phyloP scores from a whole-genome alignment of 129 eudicot species.

The Scalesia atractyloides region DNA sequence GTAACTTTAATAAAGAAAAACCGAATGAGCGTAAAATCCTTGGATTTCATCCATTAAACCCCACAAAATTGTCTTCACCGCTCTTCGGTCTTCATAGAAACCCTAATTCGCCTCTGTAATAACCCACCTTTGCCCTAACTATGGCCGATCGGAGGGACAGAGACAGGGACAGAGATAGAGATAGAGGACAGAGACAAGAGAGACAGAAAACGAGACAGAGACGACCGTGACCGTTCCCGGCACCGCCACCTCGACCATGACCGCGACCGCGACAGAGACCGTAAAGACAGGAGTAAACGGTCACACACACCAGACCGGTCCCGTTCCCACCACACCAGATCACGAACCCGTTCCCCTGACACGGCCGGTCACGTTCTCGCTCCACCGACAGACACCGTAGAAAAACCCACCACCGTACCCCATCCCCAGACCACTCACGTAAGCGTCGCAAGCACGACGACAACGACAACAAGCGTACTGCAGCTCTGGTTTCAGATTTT shows the following conservation, averaged over 20 bases:
- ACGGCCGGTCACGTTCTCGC: constrained; percentile 42
- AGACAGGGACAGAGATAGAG: constrained; percentile 40
- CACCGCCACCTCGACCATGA: constrained; percentile 34
- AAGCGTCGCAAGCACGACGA: constrained; percentile 64
- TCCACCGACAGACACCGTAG: constrained; percentile 48
- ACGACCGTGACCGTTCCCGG: constrained; percentile 47
- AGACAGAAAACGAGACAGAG: constrained; percentile 27
- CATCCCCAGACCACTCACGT: constrained; percentile 57
- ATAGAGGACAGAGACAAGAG: constrained; percentile 56
- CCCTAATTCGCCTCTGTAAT: too few species aligned
- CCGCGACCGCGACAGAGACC: constrained; percentile 46
- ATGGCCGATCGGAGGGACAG: constrained; percentile 64
- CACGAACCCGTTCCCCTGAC: constrained; percentile 72
- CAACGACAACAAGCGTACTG: constrained; percentile 41
- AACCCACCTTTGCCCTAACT: not conserved
- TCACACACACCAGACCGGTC: constrained; percentile 67
- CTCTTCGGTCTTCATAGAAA: too few species aligned
- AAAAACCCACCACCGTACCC: constrained; percentile 45
- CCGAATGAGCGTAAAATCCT: too few species aligned
- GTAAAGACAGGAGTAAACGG: constrained; percentile 47
- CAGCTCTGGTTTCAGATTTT: constrained; percentile 53
- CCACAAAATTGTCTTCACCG: too few species aligned
- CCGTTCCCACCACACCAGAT: constrained; percentile 68
- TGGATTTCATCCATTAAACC: too few species aligned
- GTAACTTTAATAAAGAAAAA: too few species aligned